Evolutionary conservation across 192 early-diverging fungal species (phyloP).

Genomic region (Entophlyctis luteolus): DNA sequence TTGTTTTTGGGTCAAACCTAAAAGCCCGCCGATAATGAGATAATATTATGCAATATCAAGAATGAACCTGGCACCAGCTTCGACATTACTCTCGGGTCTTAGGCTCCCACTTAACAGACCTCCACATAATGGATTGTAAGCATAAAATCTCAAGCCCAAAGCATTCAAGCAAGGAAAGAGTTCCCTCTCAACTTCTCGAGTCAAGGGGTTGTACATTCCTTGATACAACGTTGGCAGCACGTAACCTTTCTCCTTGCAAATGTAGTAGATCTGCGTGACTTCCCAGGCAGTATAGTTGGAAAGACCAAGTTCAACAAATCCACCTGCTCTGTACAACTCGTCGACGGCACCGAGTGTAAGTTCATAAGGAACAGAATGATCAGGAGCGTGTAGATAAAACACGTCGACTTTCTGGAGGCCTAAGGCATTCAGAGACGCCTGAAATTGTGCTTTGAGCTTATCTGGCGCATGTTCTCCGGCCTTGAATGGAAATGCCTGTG

Average conservation of each 20-base stretch:
- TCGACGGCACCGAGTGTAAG: constrained; percentile 52
- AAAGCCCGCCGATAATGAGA: constrained; percentile 22
- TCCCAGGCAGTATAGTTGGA: constrained; percentile 45
- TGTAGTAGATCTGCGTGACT: constrained; percentile 47
- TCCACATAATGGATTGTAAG: constrained; percentile 62
- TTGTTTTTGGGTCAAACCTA: constrained; percentile 32
- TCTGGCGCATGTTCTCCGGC: constrained; percentile 37
- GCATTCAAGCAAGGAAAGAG: constrained; percentile 58
- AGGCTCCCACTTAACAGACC: constrained; percentile 38
- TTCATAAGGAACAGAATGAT: constrained; percentile 51
- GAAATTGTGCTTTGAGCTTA: constrained; percentile 26
- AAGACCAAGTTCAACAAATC: constrained; percentile 43
- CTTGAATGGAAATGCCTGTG: constrained; percentile 52
- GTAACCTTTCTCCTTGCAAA: constrained; percentile 45
- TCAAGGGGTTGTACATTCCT: constrained; percentile 39
- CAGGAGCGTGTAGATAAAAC: constrained; percentile 63
- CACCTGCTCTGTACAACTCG: constrained; percentile 51
- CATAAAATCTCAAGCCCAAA: constrained; percentile 60
- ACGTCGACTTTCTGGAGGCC: constrained; percentile 49
- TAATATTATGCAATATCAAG: background rate
- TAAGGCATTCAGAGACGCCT: constrained; percentile 46
- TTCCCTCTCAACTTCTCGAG: constrained; percentile 41
- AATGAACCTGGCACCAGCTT: background rate
- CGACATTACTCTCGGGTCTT: constrained; percentile 28
- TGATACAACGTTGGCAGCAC: constrained; percentile 50